A percentile compares a stretch with the other conserved stretches of the same genome.
phyloP scores from a whole-genome alignment of 352 stramenopile genomes.

The Globisporangium iwayamae region DNA sequence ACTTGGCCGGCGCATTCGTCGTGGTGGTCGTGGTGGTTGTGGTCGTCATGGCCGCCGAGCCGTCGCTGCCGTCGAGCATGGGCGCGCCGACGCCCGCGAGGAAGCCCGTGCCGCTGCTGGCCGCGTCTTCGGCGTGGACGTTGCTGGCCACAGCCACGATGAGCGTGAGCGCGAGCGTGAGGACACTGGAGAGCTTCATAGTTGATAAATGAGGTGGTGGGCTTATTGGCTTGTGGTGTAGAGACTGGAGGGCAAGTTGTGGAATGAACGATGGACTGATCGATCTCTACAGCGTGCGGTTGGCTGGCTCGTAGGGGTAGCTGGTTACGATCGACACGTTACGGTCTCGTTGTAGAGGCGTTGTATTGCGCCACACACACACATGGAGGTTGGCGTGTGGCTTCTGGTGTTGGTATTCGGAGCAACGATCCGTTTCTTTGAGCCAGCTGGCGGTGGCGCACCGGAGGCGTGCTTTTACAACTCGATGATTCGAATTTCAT shows the following conservation, averaged over 20 bases:
- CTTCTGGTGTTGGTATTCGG: not conserved
- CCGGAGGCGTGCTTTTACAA: not conserved
- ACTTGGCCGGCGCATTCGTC: not conserved
- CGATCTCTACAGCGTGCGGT: not conserved
- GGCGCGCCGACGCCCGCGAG: slow-evolving; percentile 13
- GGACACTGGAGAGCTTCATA: slow-evolving; percentile 13
- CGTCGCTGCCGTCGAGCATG: slow-evolving; percentile 6
- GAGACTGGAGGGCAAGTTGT: slow-evolving; percentile 3
- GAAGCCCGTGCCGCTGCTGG: slow-evolving; percentile 10
- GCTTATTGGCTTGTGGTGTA: not conserved
- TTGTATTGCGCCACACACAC: not conserved
- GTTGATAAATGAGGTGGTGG: not conserved
- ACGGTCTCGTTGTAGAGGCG: slow-evolving; percentile 1
- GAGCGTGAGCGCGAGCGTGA: slow-evolving; percentile 4
- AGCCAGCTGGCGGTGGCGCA: slow-evolving; percentile 9
- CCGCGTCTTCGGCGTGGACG: not conserved
- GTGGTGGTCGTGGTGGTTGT: not conserved
- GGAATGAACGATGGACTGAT: slow-evolving; percentile 1
- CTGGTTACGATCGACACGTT: not conserved
- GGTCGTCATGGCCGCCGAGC: not conserved
- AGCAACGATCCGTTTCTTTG: slow-evolving; percentile 2
- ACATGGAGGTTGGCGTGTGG: not conserved
- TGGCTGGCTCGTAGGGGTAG: not conserved
- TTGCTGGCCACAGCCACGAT: not conserved
- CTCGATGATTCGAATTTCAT: not conserved